Conservation (phyloP, 2,329 filamentous ascomycete species). For the Cladosporium phlei region DNA sequence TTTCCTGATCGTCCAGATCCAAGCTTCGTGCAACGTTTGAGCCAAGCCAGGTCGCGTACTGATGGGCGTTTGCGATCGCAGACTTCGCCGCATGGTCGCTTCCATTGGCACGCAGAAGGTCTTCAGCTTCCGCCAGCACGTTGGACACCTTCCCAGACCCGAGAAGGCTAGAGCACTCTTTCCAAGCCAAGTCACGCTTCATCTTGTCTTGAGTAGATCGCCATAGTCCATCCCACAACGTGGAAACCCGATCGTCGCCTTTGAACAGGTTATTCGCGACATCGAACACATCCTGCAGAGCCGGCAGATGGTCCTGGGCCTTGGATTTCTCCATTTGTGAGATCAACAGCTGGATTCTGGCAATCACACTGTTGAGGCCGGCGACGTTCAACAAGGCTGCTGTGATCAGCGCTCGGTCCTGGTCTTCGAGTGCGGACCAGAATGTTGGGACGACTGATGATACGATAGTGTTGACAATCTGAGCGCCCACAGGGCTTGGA, state of each 20-base stretch:
- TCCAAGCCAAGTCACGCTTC: conserved; percentile 56
- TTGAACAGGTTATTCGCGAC: conserved; percentile 42
- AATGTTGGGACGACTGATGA: conserved; percentile 74
- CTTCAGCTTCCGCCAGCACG: conserved; percentile 55
- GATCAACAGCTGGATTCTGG: conserved; percentile 1
- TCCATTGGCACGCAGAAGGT: conserved; percentile 37
- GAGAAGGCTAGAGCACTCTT: conserved; percentile 55
- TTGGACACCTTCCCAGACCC: conserved; percentile 58
- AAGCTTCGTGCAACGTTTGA: conserved; percentile 55
- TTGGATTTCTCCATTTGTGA: neutral
- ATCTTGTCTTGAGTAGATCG: conserved; percentile 36
- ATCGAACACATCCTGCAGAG: conserved; percentile 37
- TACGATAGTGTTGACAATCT: conserved; percentile 70
- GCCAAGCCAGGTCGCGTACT: conserved; percentile 69
- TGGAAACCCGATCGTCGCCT: conserved; percentile 38
- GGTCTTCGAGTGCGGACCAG: conserved; percentile 59
- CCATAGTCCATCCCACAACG: conserved; percentile 44
- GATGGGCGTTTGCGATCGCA: conserved; percentile 62
- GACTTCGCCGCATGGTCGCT: conserved; percentile 46
- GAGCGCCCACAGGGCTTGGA: conserved; percentile 64
- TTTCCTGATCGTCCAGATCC: conserved; percentile 52
- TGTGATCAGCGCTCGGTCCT: conserved; percentile 51
- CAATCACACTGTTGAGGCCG: conserved; percentile 70
- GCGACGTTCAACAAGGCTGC: conserved; percentile 66
- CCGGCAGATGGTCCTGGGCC: neutral